Conservation (phyloP, 768 basidiomycete genomes). For the Tylopilus plumbeoviolaceoides region DNA sequence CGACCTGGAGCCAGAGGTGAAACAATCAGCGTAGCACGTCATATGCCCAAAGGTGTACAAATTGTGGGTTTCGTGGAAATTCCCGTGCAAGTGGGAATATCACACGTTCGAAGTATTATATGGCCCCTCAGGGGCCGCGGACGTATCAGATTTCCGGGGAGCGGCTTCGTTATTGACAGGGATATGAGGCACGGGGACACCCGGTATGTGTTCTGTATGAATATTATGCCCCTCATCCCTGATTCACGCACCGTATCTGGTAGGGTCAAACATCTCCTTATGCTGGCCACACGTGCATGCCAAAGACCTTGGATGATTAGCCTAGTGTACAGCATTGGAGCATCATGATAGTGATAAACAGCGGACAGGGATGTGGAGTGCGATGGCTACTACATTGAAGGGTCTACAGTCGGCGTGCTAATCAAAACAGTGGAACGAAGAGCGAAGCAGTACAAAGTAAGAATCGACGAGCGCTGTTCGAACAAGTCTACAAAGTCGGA, state of each 20-base stretch:
- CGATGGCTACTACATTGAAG: background rate
- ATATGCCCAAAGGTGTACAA: background rate
- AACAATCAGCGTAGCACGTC: background rate
- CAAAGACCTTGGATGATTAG: conserved; percentile 1
- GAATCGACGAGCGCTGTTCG: conserved; percentile 4
- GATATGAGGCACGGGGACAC: background rate
- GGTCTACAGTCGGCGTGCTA: conserved; percentile 3
- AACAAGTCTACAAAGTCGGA: conserved; percentile 10
- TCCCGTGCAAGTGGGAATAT: background rate
- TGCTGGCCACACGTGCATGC: background rate
- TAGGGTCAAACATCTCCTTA: background rate
- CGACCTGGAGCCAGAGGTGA: background rate
- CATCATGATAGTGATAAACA: background rate
- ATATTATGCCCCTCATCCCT: background rate
- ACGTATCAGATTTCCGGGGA: conserved; percentile 1
- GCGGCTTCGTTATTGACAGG: background rate
- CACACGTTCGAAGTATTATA: background rate
- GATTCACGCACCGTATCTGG: background rate
- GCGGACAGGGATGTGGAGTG: conserved; percentile 6
- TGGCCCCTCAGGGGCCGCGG: conserved; percentile 2
- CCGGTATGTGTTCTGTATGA: background rate
- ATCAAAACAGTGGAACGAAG: conserved; percentile 13
- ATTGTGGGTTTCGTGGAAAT: background rate
- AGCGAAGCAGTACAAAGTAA: conserved; percentile 3
- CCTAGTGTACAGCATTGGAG: conserved; percentile 8